A percentile compares a stretch with the other conserved stretches of the same genome.
Evolutionary conservation across 1,139 yeast genomes (phyloP).

Genomic region (Geotrichum europaeum): DNA sequence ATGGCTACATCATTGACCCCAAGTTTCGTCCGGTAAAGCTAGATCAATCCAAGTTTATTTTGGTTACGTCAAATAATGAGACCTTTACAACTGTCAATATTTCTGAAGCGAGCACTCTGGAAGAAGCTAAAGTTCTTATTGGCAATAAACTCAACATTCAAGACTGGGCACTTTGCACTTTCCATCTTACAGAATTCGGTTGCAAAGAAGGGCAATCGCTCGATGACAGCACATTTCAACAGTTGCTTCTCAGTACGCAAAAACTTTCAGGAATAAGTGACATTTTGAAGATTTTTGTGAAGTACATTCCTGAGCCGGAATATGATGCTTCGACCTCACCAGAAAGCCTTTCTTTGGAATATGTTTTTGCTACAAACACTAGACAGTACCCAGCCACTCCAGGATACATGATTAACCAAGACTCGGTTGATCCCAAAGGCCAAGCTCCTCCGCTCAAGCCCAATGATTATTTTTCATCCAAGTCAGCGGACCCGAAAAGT

Average conservation of each 20-base stretch:
- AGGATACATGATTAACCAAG: conserved; percentile 27
- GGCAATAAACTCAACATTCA: conserved; percentile 41
- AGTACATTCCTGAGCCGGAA: background rate
- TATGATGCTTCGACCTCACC: conserved; percentile 19
- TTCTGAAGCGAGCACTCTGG: conserved; percentile 32
- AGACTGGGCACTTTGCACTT: conserved; percentile 40
- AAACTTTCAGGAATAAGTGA: conserved; percentile 19
- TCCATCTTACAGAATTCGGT: conserved; percentile 69
- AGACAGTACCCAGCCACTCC: conserved; percentile 28
- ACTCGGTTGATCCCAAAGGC: conserved; percentile 7
- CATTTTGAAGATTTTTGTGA: conserved; percentile 28
- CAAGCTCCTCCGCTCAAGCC: conserved; percentile 10
- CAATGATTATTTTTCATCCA: conserved; percentile 15
- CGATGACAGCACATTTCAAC: conserved; percentile 45
- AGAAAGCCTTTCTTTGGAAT: conserved; percentile 20
- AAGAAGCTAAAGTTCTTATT: conserved; percentile 39
- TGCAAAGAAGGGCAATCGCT: conserved; percentile 58
- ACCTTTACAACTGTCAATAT: conserved; percentile 47
- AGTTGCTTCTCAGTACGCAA: conserved; percentile 21
- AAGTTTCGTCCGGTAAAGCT: conserved; percentile 9
- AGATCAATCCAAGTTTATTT: conserved; percentile 34
- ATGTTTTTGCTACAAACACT: conserved; percentile 12
- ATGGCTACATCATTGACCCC: conserved; percentile 3
- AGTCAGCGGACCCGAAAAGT: conserved; percentile 5
- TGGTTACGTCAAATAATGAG: conserved; percentile 57